Evolutionary conservation across 2,329 filamentous ascomycete species (phyloP), one percentile per base, ranked within the genome.

Genomic region (Aspergillus sp.): DNA sequence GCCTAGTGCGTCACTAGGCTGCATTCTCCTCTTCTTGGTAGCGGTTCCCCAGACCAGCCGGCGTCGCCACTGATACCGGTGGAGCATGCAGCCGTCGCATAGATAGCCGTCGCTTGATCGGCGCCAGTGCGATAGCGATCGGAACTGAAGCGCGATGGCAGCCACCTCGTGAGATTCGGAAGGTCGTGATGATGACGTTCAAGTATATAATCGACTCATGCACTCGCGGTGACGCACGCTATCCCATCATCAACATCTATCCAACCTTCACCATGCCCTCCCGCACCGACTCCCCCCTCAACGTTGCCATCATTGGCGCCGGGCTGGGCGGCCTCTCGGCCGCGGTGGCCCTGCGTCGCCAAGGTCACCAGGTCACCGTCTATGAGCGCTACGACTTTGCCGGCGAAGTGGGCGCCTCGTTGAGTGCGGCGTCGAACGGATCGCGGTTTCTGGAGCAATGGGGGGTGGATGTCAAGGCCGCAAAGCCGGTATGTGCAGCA

Each of bases 281-380:
- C 20, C 57, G 60, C 40, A 62, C 58, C 16, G 61, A 60, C 50
- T 57, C 54, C 6, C 57, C 61, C 36, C 58, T 66, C 29, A 52
- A 60, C 34, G 41, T 59, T 10, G 62, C 63, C 58, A 50, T 63
- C 29, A 64, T 67, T 40, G 64, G 62, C 54, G 62, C 56, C 13
- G 62, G 62, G n/a, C 57, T 63, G 16, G 50, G 45, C 20, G 50
- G 50, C 23, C 50, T 52, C 7, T 40, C 50, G 4, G 41, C 45
- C 13, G 50, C 50, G 16, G 41, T 47, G 16, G 46, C 50, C 31
- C 45, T 52, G 19, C 50, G 45, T 29, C 46, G 45, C n/a, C 36
- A 40, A 44, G 60, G 60, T 0, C 60, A 64, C 43, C n/a, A 25
- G 1, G 57, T 64, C 38, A 64, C 57, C 0, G 55, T 64, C 5